Percentiles rank a stretch among this genome's conserved stretches.
Evolutionary conservation across 305 asterid species (phyloP).

Genomic region (Withania somnifera): DNA sequence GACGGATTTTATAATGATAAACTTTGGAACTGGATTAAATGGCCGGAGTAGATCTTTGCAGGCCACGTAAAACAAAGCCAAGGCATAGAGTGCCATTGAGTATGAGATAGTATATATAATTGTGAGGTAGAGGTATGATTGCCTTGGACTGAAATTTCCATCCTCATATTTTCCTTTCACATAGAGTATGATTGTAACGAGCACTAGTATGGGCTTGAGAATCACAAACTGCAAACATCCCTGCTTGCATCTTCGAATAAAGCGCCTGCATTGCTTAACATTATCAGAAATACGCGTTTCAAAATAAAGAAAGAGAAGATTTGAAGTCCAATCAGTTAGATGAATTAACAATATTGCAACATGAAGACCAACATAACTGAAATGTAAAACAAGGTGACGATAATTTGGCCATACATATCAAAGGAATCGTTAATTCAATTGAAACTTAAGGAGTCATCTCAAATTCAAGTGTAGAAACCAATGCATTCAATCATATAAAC

Average conservation of each 20-base stretch:
- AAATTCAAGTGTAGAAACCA: neutral
- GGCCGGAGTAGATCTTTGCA: conserved; percentile 96
- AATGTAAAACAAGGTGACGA: neutral
- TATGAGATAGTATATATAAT: conserved; percentile 89
- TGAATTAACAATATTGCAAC: neutral
- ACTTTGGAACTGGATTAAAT: conserved; percentile 96
- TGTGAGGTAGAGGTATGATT: conserved; percentile 91
- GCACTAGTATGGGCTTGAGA: conserved; percentile 83
- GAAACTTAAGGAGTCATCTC: neutral
- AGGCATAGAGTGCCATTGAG: conserved; percentile 85
- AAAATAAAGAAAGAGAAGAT: conserved; percentile 8
- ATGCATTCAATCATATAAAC: neutral
- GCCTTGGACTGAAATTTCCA: conserved; percentile 79
- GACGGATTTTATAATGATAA: conserved; percentile 84
- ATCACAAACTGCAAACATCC: conserved; percentile 97
- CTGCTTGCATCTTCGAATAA: conserved; percentile 93
- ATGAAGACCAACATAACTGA: neutral
- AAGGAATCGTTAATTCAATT: neutral
- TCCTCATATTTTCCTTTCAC: conserved; percentile 87
- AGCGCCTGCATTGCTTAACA: conserved; percentile 61
- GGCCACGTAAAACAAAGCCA: conserved; percentile 91
- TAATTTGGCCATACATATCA: neutral
- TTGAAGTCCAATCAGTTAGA: conserved; percentile 1
- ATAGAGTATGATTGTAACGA: conserved; percentile 65
- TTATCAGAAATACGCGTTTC: conserved; percentile 1